These are phyloP conservation scores for Camellia sinensis DNA, from an alignment of 148 eudicot species.

Conservation along the genomic window DNA sequence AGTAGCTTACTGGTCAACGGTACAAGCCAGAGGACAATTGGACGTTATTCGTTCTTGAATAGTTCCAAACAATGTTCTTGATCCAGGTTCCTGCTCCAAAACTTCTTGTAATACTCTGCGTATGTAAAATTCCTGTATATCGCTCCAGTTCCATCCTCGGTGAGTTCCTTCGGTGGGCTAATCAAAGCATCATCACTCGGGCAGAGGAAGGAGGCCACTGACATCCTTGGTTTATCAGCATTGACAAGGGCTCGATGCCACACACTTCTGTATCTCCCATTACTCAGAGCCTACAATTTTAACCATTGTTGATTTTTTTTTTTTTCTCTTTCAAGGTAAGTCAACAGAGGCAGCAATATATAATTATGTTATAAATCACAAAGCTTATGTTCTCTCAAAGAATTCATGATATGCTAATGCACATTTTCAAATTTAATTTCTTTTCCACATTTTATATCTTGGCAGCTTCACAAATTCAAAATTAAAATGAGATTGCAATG, in stretches of 20 bases:
- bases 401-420: no score
- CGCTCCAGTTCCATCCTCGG: slow-evolving; percentile 39
- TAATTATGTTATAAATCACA: background rate
- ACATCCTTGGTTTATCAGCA: slow-evolving; percentile 54
- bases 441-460: no score
- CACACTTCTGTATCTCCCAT: slow-evolving; percentile 75
- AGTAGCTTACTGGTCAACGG: no score
- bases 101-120: slow-evolving; percentile 71
- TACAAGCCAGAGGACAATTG: no score
- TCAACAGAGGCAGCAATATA: background rate
- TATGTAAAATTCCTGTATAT: slow-evolving; percentile 62
- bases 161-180: slow-evolving; percentile 56
- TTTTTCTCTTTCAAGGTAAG: no score
- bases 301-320: background rate
- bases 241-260: slow-evolving; percentile 89
- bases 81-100: slow-evolving; percentile 77
- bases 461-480: no score
- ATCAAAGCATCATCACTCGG: slow-evolving; percentile 57
- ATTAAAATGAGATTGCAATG: no score
- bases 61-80: slow-evolving; percentile 72
- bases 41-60: slow-evolving; percentile 47
- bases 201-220: slow-evolving; percentile 83
- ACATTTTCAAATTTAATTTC: no score
- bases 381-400: background rate
- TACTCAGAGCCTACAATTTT: slow-evolving; percentile 88